Evolutionary conservation across 1,139 yeast species (phyloP).

Genomic region (Yamadazyma songkhlaensis): DNA sequence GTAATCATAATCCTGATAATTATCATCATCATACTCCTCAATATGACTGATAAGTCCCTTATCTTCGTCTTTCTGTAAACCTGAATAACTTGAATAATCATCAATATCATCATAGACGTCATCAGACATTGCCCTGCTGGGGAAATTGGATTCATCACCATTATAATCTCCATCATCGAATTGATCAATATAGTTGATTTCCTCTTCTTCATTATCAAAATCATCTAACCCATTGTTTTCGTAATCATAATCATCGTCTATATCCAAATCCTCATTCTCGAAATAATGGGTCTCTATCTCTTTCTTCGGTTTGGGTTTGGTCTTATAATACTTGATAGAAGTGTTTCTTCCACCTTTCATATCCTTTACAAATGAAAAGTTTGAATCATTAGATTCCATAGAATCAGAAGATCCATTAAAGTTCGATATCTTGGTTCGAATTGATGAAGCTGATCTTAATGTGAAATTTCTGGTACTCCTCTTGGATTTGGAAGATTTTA

Average conservation of each 20-base stretch:
- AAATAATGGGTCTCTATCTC: slow-evolving; percentile 22
- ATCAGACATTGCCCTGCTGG: slow-evolving; percentile 23
- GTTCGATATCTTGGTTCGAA: slow-evolving; percentile 5
- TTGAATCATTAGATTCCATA: slow-evolving; percentile 13
- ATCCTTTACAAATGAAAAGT: slow-evolving; percentile 57
- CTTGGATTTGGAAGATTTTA: not conserved
- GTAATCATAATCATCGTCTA: slow-evolving; percentile 44
- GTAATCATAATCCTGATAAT: slow-evolving; percentile 5
- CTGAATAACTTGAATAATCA: slow-evolving; percentile 3
- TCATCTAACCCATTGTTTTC: slow-evolving; percentile 51
- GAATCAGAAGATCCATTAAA: slow-evolving; percentile 10
- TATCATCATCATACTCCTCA: slow-evolving; percentile 14
- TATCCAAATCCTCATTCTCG: slow-evolving; percentile 27
- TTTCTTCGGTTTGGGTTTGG: slow-evolving; percentile 13
- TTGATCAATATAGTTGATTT: slow-evolving; percentile 51
- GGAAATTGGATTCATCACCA: slow-evolving; percentile 1
- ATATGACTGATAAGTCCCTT: slow-evolving; percentile 7
- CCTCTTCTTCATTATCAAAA: slow-evolving; percentile 35
- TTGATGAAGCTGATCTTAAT: slow-evolving; percentile 2
- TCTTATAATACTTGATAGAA: slow-evolving; percentile 60
- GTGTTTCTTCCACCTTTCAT: slow-evolving; percentile 57
- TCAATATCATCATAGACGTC: slow-evolving; percentile 22
- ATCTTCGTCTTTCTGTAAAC: not conserved
- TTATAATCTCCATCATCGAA: slow-evolving; percentile 25
- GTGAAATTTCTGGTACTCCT: not conserved